Evolutionary conservation across 345 rosid genomes (phyloP), one percentile per base, ranked within the genome.

Genomic region (Hibiscus trionum): DNA sequence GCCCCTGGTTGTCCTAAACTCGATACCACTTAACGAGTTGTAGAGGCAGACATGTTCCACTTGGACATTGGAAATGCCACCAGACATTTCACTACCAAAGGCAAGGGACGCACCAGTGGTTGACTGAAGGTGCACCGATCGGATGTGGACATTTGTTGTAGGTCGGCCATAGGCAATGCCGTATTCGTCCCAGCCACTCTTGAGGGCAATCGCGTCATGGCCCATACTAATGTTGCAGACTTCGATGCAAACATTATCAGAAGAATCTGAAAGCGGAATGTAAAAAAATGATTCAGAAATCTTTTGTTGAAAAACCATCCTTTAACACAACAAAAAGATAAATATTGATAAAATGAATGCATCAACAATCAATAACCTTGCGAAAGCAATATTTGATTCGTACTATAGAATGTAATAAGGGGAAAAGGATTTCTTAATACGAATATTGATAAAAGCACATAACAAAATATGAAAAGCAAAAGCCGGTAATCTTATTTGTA

Each of bases 261-360:
- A 55, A 7, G 58, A 55, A 55, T 55, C 97, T 94, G 91, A 73
- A 68, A 78, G 21, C 27, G 42, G 1, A 55, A 55, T 10, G 2
- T 12, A 33, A 73, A 52, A 33, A 33, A 49, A 4, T 33, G 17
- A 61, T 11, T 72, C 47, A 27, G 21, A 31, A 61, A 61, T 39
- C 15, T 61, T 10, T 84, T 60, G 52, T 10, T 2, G 5, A 39
- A 39, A 10, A 8, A 39, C 44, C 44, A 39, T 39, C 44, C 44
- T 39, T 39, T 39, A 39, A 39, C 10, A 39, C 10, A 8, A 39
- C 8, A 10, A 39, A 39, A 39, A 37, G 6, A 37, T 37, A 37
- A 37, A 37, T 37, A 37, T 37, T 37, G 42, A 8, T 37, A 1
- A 37, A 37, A 37, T 37, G 42, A 37, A 37, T 37, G 6, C 42